Evolutionary conservation across 495 filamentous ascomycete genomes (phyloP), one percentile per base, ranked within the genome.

Genomic region (Endocarpon pusillum): DNA sequence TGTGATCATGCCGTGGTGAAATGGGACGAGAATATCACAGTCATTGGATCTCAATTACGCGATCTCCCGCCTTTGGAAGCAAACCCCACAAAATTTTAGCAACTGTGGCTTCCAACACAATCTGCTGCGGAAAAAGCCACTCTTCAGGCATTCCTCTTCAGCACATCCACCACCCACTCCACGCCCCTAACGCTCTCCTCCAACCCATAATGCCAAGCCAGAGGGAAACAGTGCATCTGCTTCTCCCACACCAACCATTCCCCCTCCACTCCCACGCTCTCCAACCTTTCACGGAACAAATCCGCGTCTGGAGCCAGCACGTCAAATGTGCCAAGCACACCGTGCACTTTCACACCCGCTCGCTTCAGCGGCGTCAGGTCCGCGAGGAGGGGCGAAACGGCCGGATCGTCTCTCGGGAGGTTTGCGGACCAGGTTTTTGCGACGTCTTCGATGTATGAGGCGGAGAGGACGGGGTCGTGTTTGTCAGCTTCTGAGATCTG

Each of bases 151-250:
- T 31, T n/a, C 12, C 28, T 31, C 5, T 37, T 30, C 16, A 53
- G 28, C 7, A 51, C 47, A 9, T 58, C 46, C 1, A 56, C 21
- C 11, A 59, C 47, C 59, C 59, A 62, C 11, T 49, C 41, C 38
- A 50, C 42, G 3, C 36, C 58, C 36, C 51, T 46, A 19, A 38
- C 45, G 3, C 45, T 51, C 32, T 64, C 59, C 4, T 29, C 35
- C 24, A 62, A 27, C 28, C 28, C 28, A 40, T 54, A 59, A 5
- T 38, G 19, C 40, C 43, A 53, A n/a, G 54, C 44, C 12, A 63
- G 38, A 23, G 52, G 44, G 38, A 62, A 63, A 37, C 50, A 56
- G 47, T 62, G 58, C 55, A 65, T 58, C 44, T 61, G 57, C 42
- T 52, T 58, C 10, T 63, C 55, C 58, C 57, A 63, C 12, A 52